Conservation (phyloP, 768 basidiomycete species). For the Kwoniella dendrophila region DNA sequence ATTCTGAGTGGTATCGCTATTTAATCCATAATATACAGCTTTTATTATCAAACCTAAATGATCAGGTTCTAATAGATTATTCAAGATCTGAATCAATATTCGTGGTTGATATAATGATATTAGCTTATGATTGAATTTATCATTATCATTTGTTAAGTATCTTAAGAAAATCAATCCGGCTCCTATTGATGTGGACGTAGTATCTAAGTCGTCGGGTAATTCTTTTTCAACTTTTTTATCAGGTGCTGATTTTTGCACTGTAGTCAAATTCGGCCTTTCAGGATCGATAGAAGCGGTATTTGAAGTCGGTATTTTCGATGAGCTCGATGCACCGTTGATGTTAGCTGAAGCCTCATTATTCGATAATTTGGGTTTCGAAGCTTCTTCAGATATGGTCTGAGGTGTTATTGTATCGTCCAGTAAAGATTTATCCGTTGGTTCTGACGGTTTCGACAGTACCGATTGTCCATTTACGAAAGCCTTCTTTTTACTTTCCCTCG, state of each 20-base stretch:
- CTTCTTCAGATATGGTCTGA: no score
- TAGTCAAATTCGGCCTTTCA: no score
- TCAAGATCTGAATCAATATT: constrained; percentile 28
- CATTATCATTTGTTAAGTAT: constrained; percentile 18
- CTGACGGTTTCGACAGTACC: no score
- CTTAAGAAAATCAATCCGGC: constrained; percentile 37
- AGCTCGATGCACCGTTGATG: no score
- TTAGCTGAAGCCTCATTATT: no score
- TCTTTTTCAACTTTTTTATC: no score
- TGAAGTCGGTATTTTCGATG: no score
- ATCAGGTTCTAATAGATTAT: constrained; percentile 41
- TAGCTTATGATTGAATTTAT: constrained; percentile 3
- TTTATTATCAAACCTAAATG: constrained; percentile 30
- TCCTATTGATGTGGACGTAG: constrained; percentile 31
- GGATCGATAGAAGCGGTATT: no score
- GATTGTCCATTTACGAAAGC: constrained; percentile 17
- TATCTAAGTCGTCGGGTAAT: constrained; percentile 22
- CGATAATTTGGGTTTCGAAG: no score
- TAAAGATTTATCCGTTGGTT: no score
- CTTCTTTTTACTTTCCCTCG: constrained; percentile 19
- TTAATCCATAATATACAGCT: constrained; percentile 21
- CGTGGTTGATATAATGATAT: constrained; percentile 31
- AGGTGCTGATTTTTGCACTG: no score
- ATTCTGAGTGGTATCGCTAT: background rate
- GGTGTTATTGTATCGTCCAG: no score